A percentile compares a stretch with the other conserved stretches of the same genome.
Conservation (phyloP, 1,284 basidiomycete species). For the Porodaedalea pini region DNA sequence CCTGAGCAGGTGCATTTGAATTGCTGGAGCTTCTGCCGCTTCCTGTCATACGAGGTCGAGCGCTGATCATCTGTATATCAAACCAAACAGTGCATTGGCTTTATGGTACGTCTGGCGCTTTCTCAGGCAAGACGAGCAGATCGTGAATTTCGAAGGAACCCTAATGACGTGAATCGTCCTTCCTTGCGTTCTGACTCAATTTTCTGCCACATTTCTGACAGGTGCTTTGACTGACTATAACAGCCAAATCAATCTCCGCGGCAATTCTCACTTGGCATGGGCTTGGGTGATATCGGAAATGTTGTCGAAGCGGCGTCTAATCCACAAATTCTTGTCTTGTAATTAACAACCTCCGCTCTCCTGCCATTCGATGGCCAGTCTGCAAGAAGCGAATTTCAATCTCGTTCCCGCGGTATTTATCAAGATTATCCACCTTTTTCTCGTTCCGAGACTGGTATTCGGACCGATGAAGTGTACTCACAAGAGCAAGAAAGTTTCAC, state of each 20-base stretch:
- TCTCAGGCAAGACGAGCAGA: background rate
- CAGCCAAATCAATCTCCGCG: constrained; percentile 13
- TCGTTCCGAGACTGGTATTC: too few species aligned
- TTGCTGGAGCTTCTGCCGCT: constrained; percentile 3
- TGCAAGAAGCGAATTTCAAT: too few species aligned
- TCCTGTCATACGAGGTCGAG: background rate
- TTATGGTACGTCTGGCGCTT: background rate
- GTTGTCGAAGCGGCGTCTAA: background rate
- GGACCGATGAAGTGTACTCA: too few species aligned
- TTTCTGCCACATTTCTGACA: too few species aligned
- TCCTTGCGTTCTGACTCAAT: too few species aligned
- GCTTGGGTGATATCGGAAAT: background rate
- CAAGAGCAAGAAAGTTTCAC: background rate
- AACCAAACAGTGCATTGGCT: background rate
- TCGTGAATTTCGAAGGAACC: background rate
- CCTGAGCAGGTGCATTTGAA: constrained; percentile 6
- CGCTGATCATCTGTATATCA: constrained; percentile 10
- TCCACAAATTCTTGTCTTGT: background rate
- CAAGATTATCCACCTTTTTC: too few species aligned
- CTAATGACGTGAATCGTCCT: too few species aligned
- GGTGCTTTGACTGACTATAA: background rate
- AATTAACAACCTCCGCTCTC: background rate
- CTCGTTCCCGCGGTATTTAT: too few species aligned
- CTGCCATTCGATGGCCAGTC: background rate
- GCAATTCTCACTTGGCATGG: background rate